Percentiles rank a stretch among this genome's conserved stretches.
Conservation (phyloP, 164 flowering plant genomes). For the Vitis rupestris region DNA sequence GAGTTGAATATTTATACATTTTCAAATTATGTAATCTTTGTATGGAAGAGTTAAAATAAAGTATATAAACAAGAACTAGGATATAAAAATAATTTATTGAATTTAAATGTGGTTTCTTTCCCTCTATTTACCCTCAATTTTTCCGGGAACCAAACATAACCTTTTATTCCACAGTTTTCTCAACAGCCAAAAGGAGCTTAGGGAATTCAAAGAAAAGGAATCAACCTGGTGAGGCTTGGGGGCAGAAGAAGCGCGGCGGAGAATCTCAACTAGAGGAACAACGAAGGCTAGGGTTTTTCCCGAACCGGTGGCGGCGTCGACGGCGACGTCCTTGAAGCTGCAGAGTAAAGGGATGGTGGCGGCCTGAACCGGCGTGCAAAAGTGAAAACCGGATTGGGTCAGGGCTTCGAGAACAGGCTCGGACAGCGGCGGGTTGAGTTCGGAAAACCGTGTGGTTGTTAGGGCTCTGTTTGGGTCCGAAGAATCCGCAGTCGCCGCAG, state of each 20-base stretch:
- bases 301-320: conserved; percentile 97
- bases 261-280: conserved; percentile 79
- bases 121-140: too few species aligned
- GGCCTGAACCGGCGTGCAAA: conserved; percentile 95
- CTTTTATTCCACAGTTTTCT: neutral
- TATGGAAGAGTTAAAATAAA: too few species aligned
- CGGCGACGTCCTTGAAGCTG: conserved; percentile 82
- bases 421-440: conserved; percentile 71
- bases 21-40: too few species aligned
- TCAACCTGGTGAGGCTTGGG: conserved; percentile 78
- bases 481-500: conserved; percentile 7
- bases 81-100: too few species aligned
- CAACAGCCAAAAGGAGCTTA: neutral
- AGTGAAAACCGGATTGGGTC: conserved; percentile 49
- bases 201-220: neutral
- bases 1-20: too few species aligned
- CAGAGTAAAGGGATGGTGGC: conserved; percentile 84
- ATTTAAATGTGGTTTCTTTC: too few species aligned
- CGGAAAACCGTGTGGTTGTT: conserved; percentile 71
- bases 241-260: conserved; percentile 51
- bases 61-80: too few species aligned
- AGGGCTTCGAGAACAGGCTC: conserved; percentile 67
- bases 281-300: conserved; percentile 94
- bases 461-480: conserved; percentile 45
- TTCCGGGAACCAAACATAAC: too few species aligned